These are phyloP conservation scores for Diaporthe citriasiana DNA, from an alignment of 2,329 filamentous ascomycete species.

Conservation along the genomic window DNA sequence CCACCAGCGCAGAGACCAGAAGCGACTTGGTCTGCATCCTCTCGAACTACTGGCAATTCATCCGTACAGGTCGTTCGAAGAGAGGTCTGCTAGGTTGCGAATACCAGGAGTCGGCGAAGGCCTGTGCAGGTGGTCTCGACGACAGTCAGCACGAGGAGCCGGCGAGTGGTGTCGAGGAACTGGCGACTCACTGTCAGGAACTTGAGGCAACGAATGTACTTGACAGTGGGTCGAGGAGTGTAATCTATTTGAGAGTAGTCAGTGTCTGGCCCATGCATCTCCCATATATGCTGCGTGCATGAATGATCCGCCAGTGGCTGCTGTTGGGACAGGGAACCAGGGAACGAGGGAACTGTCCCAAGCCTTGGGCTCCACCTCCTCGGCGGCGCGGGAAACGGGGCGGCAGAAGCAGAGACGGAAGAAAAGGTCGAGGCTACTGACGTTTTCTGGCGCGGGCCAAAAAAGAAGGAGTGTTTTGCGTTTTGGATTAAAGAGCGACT, in stretches of 20 bases:
- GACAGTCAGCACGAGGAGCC: conserved; percentile 45
- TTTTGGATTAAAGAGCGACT: conserved; percentile 59
- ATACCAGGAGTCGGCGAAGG: conserved; percentile 27
- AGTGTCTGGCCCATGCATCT: conserved; percentile 41
- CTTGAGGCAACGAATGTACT: conserved; percentile 69
- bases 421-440: conserved; percentile 12
- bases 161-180: conserved; percentile 35
- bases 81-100: conserved; percentile 27
- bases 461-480: conserved; percentile 46
- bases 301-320: conserved; percentile 50
- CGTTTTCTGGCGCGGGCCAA: conserved; percentile 32
- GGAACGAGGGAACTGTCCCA: conserved; percentile 17
- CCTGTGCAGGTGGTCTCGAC: conserved; percentile 31
- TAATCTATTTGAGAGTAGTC: conserved; percentile 49
- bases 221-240: conserved; percentile 69
- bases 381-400: conserved; percentile 13
- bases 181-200: conserved; percentile 63
- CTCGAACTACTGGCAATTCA: conserved; percentile 40
- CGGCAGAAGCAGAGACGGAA: neutral
- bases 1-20: conserved; percentile 63
- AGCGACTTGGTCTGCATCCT: conserved; percentile 66
- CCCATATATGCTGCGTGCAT: conserved; percentile 44
- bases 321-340: conserved; percentile 26
- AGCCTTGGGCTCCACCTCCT: conserved; percentile 28
- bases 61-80: conserved; percentile 34